Conservation (phyloP, 1,284 basidiomycete species). For the Cystobasidium pallidum region DNA sequence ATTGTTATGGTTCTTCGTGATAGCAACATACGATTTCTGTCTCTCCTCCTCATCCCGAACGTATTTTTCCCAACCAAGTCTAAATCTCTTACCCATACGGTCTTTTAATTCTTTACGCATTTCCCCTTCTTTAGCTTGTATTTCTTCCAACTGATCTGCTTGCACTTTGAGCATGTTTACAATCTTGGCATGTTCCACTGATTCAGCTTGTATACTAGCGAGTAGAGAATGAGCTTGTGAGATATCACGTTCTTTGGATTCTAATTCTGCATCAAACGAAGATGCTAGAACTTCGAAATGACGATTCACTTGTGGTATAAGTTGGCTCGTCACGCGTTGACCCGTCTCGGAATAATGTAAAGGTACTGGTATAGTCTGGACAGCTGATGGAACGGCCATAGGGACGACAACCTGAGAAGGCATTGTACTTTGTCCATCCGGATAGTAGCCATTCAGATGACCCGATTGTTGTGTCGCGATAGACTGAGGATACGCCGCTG, state of each 20-base stretch:
- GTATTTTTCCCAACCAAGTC: conserved; percentile 90
- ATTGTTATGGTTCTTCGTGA: conserved; percentile 17
- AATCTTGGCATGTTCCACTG: conserved; percentile 79
- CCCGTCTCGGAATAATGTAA: conserved; percentile 86
- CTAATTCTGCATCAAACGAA: conserved; percentile 91
- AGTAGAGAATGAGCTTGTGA: conserved; percentile 86
- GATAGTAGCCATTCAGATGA: conserved; percentile 33
- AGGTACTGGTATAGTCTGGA: conserved; percentile 58
- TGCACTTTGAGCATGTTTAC: conserved; percentile 71
- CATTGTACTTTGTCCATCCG: background rate
- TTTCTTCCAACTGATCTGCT: conserved; percentile 69
- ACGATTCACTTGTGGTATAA: conserved; percentile 78
- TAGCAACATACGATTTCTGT: conserved; percentile 62
- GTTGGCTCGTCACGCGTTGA: conserved; percentile 81
- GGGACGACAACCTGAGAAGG: conserved; percentile 4
- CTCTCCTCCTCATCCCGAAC: conserved; percentile 78
- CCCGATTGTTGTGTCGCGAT: conserved; percentile 1
- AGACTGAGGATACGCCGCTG: background rate
- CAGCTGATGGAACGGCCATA: conserved; percentile 1
- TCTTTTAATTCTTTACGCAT: conserved; percentile 70
- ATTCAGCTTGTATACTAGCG: conserved; percentile 86
- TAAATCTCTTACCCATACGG: conserved; percentile 78
- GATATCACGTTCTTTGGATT: conserved; percentile 88
- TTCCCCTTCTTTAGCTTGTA: conserved; percentile 65
- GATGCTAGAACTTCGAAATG: conserved; percentile 87